Percentiles rank a stretch among this genome's conserved stretches.
Conservation (phyloP, 2,329 filamentous ascomycete species). For the Hymenoscyphus fraxineus region DNA sequence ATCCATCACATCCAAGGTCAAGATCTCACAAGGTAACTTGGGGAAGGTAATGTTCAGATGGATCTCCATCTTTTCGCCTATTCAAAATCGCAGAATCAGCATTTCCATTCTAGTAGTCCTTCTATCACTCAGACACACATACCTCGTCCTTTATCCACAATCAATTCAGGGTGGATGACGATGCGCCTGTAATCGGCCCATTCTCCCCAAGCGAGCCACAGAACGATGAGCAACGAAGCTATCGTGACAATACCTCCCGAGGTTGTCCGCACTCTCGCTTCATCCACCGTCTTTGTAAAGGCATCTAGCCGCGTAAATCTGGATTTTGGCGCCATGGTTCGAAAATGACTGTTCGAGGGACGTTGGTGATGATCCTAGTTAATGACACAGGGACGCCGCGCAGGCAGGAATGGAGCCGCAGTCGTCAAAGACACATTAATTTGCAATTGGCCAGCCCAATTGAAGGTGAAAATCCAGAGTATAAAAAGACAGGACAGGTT, state of each 20-base stretch:
- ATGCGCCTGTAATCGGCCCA: conserved; percentile 90
- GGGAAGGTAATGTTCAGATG: conserved; percentile 97
- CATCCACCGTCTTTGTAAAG: conserved; percentile 98
- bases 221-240: conserved; percentile 77
- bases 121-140: conserved; percentile 20
- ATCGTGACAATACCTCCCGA: conserved; percentile 95
- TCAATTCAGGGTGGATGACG: conserved; percentile 82
- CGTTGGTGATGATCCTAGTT: conserved; percentile 4
- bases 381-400: background rate
- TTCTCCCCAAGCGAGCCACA: conserved; percentile 91
- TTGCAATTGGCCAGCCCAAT: conserved; percentile 16
- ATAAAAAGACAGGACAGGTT: background rate
- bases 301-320: conserved; percentile 95
- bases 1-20: conserved; percentile 98
- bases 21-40: conserved; percentile 85
- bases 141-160: conserved; percentile 97
- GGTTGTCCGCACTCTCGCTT: conserved; percentile 92
- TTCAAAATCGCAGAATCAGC: background rate
- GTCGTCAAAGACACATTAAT: conserved; percentile 29
- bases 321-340: conserved; percentile 78
- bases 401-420: background rate
- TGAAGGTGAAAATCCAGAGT: conserved; percentile 5
- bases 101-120: background rate
- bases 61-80: conserved; percentile 97
- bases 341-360: background rate